Percentiles rank a stretch among this genome's conserved stretches.
phyloP scores from a whole-genome alignment of 2,329 filamentous ascomycete species.

The Botrytis hyacinthi region DNA sequence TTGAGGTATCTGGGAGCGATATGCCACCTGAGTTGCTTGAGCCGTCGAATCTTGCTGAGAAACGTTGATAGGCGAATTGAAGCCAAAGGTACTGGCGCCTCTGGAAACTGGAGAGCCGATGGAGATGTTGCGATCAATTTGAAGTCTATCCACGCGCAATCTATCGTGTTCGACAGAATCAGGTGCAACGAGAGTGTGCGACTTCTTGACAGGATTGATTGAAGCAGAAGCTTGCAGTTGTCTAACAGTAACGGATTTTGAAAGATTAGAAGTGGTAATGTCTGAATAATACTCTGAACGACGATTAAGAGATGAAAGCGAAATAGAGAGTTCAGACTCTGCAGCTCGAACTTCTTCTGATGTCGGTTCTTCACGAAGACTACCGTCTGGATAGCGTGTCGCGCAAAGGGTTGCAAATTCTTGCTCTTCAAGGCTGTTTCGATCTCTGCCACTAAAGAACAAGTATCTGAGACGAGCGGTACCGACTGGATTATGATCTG shows the following conservation, averaged over 20 bases:
- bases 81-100: not conserved
- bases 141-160: not conserved
- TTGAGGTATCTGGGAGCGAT: not conserved
- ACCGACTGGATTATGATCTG: not conserved
- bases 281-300: not conserved
- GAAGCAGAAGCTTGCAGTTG: not conserved
- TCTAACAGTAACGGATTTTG: not conserved
- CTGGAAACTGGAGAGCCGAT: constrained; percentile 14
- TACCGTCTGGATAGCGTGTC: not conserved
- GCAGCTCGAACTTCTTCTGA: not conserved
- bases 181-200: not conserved
- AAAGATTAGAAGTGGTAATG: not conserved
- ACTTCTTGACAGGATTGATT: not conserved
- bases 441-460: not conserved
- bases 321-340: not conserved
- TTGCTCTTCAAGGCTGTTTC: not conserved
- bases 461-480: constrained; percentile 3
- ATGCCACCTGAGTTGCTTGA: not conserved
- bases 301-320: not conserved
- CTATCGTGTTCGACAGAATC: not conserved
- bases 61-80: not conserved
- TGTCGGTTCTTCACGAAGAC: not conserved
- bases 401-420: not conserved
- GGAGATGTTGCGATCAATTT: not conserved
- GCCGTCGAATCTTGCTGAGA: not conserved